Percentiles rank a stretch among this genome's conserved stretches.
Conservation (phyloP, 2,329 filamentous ascomycete species). For the Ceratocystis albifundus region DNA sequence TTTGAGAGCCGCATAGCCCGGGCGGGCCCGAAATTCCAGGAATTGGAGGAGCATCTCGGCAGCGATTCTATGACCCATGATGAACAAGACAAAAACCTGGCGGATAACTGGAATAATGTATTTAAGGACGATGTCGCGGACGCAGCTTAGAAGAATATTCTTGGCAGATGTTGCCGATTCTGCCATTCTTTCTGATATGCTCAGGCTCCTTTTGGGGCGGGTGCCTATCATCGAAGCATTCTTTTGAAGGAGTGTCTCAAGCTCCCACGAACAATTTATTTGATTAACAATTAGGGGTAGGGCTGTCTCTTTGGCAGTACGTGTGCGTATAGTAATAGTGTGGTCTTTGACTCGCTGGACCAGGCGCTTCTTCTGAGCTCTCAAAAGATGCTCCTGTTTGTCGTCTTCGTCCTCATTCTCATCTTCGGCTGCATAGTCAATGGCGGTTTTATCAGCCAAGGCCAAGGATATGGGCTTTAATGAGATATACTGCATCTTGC, state of each 20-base stretch:
- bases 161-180: constrained; percentile 82
- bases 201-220: constrained; percentile 70
- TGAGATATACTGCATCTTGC: constrained; percentile 92
- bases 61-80: constrained; percentile 67
- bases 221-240: constrained; percentile 79
- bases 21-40: constrained; percentile 72
- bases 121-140: constrained; percentile 59
- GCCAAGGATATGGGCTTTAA: constrained; percentile 79
- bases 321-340: constrained; percentile 63
- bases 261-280: constrained; percentile 90
- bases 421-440: constrained; percentile 29
- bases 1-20: constrained; percentile 74
- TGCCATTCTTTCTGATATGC: constrained; percentile 86
- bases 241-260: constrained; percentile 73
- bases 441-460: constrained; percentile 55
- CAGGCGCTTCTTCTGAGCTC: constrained; percentile 52
- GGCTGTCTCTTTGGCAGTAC: constrained; percentile 71
- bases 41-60: constrained; percentile 69
- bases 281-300: constrained; percentile 77
- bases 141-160: constrained; percentile 56
- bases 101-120: constrained; percentile 71
- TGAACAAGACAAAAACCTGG: constrained; percentile 58
- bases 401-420: constrained; percentile 68
- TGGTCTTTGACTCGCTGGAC: constrained; percentile 82
- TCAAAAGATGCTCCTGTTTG: constrained; percentile 45